Evolutionary conservation across 495 filamentous ascomycete genomes (phyloP).

Genomic region (Aspergillus homomorphus): DNA sequence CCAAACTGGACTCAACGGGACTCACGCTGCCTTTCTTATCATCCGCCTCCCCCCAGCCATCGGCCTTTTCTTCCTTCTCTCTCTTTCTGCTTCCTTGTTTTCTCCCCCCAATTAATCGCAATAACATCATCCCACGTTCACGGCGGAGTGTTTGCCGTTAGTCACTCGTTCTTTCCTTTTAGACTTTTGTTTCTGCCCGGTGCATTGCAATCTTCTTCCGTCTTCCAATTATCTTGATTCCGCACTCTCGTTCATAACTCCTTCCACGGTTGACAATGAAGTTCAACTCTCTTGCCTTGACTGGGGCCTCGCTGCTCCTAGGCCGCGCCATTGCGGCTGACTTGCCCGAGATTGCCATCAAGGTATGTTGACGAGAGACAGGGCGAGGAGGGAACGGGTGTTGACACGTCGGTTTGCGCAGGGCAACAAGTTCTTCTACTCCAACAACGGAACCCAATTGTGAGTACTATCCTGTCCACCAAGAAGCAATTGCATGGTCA

Average conservation of each 20-base stretch:
- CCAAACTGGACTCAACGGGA: background rate
- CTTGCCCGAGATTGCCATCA: conserved; percentile 58
- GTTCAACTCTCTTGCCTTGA: conserved; percentile 37
- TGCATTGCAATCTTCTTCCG: background rate
- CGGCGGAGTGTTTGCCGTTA: conserved; percentile 24
- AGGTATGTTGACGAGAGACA: conserved; percentile 10
- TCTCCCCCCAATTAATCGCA: conserved; percentile 6
- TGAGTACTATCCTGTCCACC: conserved; percentile 32
- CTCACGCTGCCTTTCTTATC: background rate
- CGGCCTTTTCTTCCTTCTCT: conserved; percentile 5
- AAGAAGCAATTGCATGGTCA: background rate
- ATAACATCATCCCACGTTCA: conserved; percentile 2
- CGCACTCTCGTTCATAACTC: conserved; percentile 12
- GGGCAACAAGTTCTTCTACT: conserved; percentile 76
- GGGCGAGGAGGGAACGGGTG: background rate
- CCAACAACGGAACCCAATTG: conserved; percentile 78
- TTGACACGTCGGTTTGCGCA: conserved; percentile 20
- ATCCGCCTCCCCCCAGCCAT: background rate
- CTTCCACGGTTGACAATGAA: conserved; percentile 36
- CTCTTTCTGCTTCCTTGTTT: conserved; percentile 20
- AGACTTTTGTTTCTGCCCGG: conserved; percentile 5
- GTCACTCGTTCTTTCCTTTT: conserved; percentile 23
- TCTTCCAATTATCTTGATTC: background rate
- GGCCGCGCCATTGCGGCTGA: conserved; percentile 53
- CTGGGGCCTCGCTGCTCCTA: conserved; percentile 48